These are phyloP conservation scores for Auricularia heimuer DNA, from an alignment of 768 basidiomycete genomes.

Conservation along the genomic window DNA sequence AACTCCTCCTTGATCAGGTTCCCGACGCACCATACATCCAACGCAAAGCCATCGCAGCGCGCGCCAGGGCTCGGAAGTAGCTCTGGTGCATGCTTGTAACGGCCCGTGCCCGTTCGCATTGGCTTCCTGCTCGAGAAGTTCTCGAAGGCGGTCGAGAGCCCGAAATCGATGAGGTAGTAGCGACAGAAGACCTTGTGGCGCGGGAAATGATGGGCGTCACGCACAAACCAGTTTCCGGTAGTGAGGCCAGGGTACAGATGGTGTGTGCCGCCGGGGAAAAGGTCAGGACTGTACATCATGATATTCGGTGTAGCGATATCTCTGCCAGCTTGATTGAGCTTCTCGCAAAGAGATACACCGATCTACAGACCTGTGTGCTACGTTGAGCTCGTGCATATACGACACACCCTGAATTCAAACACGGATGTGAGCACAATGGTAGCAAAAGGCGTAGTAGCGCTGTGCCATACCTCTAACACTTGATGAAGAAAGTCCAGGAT, in stretches of 20 bases:
- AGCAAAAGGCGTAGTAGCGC: not conserved
- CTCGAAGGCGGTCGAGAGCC: constrained; percentile 14
- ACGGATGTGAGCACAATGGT: too few relatives aligned
- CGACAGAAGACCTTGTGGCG: constrained; percentile 21
- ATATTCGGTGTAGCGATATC: not conserved
- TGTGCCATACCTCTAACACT: constrained; percentile 21
- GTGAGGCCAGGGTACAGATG: not conserved
- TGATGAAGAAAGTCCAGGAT: constrained; percentile 21
- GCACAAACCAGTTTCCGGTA: not conserved
- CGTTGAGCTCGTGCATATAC: constrained; percentile 27
- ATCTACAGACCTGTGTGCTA: constrained; percentile 25
- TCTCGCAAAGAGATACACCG: not conserved
- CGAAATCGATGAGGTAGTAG: constrained; percentile 32
- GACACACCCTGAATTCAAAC: constrained; percentile 18
- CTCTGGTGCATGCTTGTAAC: not conserved
- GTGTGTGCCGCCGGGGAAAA: not conserved
- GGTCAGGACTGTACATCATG: not conserved
- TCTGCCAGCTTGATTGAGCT: not conserved
- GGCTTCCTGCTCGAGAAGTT: constrained; percentile 6
- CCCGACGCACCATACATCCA: not conserved
- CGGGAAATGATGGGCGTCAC: not conserved
- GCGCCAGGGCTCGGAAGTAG: not conserved
- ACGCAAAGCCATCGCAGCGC: not conserved
- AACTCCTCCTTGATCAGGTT: not conserved
- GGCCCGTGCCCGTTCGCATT: not conserved